These are phyloP conservation scores for Trichoderma citrinoviride DNA, from an alignment of 2,329 filamentous ascomycete species.

Conservation along the genomic window DNA sequence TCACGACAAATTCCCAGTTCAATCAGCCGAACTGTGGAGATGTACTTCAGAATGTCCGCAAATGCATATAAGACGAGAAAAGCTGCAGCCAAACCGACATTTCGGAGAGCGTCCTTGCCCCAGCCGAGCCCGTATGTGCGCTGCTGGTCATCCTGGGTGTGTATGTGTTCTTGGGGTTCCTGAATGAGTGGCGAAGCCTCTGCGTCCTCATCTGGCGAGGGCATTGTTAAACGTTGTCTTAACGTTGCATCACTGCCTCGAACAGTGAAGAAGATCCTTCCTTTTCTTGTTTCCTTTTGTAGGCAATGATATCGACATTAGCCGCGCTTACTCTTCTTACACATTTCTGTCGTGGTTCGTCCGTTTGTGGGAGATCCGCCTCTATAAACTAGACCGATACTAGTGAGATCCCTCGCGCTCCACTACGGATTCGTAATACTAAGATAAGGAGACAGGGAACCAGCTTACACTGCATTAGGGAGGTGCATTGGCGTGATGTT, in stretches of 20 bases:
- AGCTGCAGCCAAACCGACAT: neutral
- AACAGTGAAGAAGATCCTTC: neutral
- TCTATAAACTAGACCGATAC: neutral
- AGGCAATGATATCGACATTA: no score
- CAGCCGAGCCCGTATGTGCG: neutral
- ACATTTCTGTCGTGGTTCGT: neutral
- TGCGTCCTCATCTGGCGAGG: neutral
- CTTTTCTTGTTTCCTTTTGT: neutral
- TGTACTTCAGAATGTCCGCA: slow-evolving; percentile 6
- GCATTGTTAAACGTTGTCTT: neutral
- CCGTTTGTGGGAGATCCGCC: neutral
- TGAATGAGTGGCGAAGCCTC: neutral
- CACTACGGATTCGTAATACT: neutral
- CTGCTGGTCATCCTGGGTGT: neutral
- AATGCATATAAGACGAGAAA: slow-evolving; percentile 14
- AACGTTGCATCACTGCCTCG: neutral
- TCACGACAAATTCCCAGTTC: slow-evolving; percentile 11
- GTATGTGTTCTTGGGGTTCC: neutral
- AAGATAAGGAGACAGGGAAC: no score
- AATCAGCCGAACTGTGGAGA: slow-evolving; percentile 1
- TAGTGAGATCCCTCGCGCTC: neutral
- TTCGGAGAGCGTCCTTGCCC: neutral
- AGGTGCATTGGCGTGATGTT: neutral
- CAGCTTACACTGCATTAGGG: neutral
- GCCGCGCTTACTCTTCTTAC: neutral